Percentiles rank a stretch among this genome's conserved stretches.
Conservation (phyloP, 495 filamentous ascomycete genomes). For the Cudoniella acicularis region DNA sequence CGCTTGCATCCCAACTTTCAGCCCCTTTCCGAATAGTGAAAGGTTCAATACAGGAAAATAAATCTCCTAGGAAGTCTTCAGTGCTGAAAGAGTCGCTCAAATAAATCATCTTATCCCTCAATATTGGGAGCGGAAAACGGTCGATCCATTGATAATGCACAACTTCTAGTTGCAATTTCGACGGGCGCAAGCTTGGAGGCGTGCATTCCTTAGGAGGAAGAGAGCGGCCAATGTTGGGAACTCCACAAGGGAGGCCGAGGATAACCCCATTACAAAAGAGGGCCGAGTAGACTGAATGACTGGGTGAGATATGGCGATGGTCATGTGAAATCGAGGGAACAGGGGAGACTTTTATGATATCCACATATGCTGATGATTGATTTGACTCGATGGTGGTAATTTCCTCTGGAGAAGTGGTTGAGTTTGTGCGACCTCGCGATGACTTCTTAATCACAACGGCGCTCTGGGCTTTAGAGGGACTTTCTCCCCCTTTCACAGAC, state of each 20-base stretch:
- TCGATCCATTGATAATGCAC: constrained; percentile 11
- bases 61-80: constrained; percentile 5
- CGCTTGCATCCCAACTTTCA: constrained; percentile 1
- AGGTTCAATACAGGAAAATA: background rate
- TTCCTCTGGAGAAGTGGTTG: no score
- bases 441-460: no score
- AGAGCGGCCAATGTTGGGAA: background rate
- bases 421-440: no score
- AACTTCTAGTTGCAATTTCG: background rate
- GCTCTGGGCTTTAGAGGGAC: no score
- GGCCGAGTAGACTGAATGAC: background rate
- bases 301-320: background rate
- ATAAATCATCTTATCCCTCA: constrained; percentile 7
- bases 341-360: background rate
- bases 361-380: no score
- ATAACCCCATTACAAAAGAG: constrained; percentile 6
- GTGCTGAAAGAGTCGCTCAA: background rate
- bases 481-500: no score
- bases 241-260: constrained; percentile 2
- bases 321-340: no score
- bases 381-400: no score
- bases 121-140: background rate
- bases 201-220: background rate
- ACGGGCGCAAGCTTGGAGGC: background rate
- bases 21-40: background rate